Percentiles rank a stretch among this genome's conserved stretches.
phyloP scores from a whole-genome alignment of 306 rosid species.

The Castanea sativa region DNA sequence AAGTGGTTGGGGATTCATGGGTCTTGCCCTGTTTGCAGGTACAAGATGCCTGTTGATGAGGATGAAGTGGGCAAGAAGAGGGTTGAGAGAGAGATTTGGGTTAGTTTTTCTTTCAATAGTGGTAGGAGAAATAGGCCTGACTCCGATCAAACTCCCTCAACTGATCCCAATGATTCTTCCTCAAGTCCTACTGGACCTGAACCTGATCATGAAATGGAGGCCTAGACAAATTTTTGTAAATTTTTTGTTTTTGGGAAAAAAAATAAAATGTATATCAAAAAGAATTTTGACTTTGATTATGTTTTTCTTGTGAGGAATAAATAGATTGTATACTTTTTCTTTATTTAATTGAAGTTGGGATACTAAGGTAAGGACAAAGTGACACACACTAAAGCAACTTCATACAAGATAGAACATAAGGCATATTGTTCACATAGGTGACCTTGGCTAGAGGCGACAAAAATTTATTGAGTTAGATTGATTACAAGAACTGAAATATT shows the following conservation, averaged over 20 bases:
- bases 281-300: neutral
- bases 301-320: slow-evolving; percentile 4
- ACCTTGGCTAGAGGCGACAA: neutral
- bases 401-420: neutral
- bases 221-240: slow-evolving; percentile 4
- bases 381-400: neutral
- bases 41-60: slow-evolving; percentile 69
- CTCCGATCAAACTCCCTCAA: slow-evolving; percentile 30
- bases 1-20: slow-evolving; percentile 82
- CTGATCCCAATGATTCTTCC: slow-evolving; percentile 28
- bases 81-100: slow-evolving; percentile 52
- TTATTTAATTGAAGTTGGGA: no score
- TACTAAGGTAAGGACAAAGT: no score
- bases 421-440: neutral
- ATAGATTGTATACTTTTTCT: neutral
- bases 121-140: slow-evolving; percentile 23
- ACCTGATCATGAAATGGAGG: slow-evolving; percentile 20
- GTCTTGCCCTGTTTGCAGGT: slow-evolving; percentile 81
- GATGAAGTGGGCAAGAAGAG: slow-evolving; percentile 41
- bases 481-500: neutral
- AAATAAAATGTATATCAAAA: slow-evolving; percentile 32
- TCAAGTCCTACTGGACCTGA: slow-evolving; percentile 22
- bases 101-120: slow-evolving; percentile 52
- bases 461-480: neutral
- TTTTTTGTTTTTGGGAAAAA: slow-evolving; percentile 1